Conservation (phyloP, 352 stramenopile genomes). For the Phytopythium kandeliae region DNA sequence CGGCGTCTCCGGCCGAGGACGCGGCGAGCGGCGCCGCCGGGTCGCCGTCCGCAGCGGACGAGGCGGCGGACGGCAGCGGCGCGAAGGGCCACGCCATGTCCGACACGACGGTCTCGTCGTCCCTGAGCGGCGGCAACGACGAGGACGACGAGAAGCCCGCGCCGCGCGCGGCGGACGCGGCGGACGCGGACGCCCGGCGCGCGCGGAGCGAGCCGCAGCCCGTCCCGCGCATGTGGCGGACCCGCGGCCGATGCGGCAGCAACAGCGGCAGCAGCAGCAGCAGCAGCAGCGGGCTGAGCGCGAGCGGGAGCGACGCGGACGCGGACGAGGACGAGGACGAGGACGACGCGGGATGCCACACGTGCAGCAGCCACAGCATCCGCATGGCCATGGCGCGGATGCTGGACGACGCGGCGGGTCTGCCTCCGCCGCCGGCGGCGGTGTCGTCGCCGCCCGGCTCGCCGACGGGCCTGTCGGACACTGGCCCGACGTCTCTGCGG, state of each 20-base stretch:
- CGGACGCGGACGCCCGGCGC: no score
- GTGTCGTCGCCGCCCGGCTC: not conserved
- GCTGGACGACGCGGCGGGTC: slow-evolving; percentile 3
- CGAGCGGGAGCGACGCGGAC: no score
- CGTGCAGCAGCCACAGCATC: slow-evolving; percentile 9
- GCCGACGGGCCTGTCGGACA: not conserved
- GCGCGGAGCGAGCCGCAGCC: slow-evolving; percentile 3
- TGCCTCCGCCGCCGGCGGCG: not conserved
- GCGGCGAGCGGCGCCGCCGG: not conserved
- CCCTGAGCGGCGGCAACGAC: slow-evolving; percentile 25
- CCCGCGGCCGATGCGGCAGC: not conserved
- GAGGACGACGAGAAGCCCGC: slow-evolving; percentile 10
- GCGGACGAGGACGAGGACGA: not conserved
- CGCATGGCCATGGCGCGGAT: slow-evolving; percentile 5
- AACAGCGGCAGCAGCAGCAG: not conserved
- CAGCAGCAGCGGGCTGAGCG: not conserved
- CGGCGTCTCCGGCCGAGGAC: not conserved
- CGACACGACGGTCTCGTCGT: slow-evolving; percentile 40
- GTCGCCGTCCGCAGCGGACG: no score
- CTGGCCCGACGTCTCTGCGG: slow-evolving; percentile 5
- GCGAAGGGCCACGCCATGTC: slow-evolving; percentile 49
- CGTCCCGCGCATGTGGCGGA: not conserved
- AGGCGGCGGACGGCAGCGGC: slow-evolving; percentile 1
- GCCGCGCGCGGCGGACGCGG: no score
- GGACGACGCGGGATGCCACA: slow-evolving; percentile 7